Evolutionary conservation across 148 eudicot species (phyloP).

Genomic region (Rhododendron vialii): DNA sequence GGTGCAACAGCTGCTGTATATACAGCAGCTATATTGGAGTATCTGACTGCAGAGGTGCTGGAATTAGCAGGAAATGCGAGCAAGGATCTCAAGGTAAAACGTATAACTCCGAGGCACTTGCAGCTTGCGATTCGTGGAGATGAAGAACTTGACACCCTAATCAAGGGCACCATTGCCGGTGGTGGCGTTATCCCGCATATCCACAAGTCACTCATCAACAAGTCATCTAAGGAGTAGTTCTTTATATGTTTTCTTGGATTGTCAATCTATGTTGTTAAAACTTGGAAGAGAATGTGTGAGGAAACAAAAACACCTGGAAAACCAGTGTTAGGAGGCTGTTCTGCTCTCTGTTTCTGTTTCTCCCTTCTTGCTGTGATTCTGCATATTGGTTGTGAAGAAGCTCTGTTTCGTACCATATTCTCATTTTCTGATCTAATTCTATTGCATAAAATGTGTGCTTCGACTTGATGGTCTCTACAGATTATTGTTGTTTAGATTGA

Average conservation of each 20-base stretch:
- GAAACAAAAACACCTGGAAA: background rate
- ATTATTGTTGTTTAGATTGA: too few species aligned
- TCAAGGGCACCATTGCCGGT: slow-evolving; percentile 13
- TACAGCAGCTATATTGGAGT: slow-evolving; percentile 16
- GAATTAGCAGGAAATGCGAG: slow-evolving; percentile 20
- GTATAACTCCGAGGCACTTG: slow-evolving; percentile 19
- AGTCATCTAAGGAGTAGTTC: slow-evolving; percentile 10
- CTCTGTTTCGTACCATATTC: background rate
- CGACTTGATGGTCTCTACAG: background rate
- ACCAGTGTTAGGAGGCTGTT: background rate
- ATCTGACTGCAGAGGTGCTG: slow-evolving; percentile 17
- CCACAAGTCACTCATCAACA: slow-evolving; percentile 18
- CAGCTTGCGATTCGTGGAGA: slow-evolving; percentile 19
- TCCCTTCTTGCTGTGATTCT: slow-evolving; percentile 5
- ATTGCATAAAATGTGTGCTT: background rate
- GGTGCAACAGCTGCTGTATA: slow-evolving; percentile 18
- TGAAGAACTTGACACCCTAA: slow-evolving; percentile 14
- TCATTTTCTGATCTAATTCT: background rate
- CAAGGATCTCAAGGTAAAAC: slow-evolving; percentile 16
- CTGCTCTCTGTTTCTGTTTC: background rate
- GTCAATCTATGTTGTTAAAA: background rate
- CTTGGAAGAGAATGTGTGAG: background rate
- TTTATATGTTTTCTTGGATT: background rate
- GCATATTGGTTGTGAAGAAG: background rate
- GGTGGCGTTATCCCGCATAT: slow-evolving; percentile 17